A percentile compares a stretch with the other conserved stretches of the same genome.
phyloP scores from a whole-genome alignment of 306 rosid genomes.

The Comarum palustre region DNA sequence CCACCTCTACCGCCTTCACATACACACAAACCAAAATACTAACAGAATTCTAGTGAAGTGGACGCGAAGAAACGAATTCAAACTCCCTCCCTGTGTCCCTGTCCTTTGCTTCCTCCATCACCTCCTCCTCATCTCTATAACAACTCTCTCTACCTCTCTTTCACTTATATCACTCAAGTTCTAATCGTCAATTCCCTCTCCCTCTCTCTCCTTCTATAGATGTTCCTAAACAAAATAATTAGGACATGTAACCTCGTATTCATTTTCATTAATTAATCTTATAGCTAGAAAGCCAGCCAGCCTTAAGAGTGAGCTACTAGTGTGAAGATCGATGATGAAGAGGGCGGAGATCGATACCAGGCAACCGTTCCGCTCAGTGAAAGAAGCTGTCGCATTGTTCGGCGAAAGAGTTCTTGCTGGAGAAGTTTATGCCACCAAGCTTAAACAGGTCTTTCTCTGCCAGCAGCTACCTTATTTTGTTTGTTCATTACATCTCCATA shows the following conservation, averaged over 20 bases:
- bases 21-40: slow-evolving; percentile 19
- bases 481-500: neutral
- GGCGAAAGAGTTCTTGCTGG: slow-evolving; percentile 77
- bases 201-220: slow-evolving; percentile 16
- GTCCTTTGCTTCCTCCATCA: neutral
- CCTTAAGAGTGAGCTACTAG: neutral
- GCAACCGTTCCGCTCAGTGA: slow-evolving; percentile 73
- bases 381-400: slow-evolving; percentile 78
- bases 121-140: slow-evolving; percentile 5
- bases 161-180: neutral
- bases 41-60: slow-evolving; percentile 94
- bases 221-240: neutral
- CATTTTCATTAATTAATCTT: neutral
- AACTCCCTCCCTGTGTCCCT: slow-evolving; percentile 41
- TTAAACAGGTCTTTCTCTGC: slow-evolving; percentile 49
- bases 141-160: slow-evolving; percentile 5
- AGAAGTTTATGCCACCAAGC: slow-evolving; percentile 58
- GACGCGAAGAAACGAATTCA: slow-evolving; percentile 85
- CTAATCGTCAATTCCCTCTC: neutral
- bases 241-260: neutral
- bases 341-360: slow-evolving; percentile 81
- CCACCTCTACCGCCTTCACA: slow-evolving; percentile 55
- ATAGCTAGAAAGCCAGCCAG: neutral
- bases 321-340: slow-evolving; percentile 28
- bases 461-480: neutral